Base-by-base conservation (phyloP, 2,329 filamentous ascomycete genomes). In the Fusarium compactum region DNA sequence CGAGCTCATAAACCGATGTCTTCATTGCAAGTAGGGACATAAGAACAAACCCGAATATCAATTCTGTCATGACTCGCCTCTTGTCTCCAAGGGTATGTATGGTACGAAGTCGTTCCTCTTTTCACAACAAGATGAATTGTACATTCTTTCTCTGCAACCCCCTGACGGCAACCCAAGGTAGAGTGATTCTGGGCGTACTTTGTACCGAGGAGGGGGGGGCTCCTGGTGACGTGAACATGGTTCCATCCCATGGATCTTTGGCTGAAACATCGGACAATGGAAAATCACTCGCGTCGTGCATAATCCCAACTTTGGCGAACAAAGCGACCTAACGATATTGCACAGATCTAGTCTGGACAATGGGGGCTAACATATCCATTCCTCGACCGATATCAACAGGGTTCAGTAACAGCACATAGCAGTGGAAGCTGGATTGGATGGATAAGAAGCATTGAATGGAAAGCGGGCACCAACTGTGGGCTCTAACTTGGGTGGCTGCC, bases 291-390 rank as follows among this genome's bases (percentile, higher is more conserved):
- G 55, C 40, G 40, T 56, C 27, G 25, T 48, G 44, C 52, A 69
- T 58, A 54, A 48, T 61, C 38, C 44, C 30, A 51, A 8, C 40
- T 53, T 66, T 69, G 69, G 50, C 61, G 65, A 71, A 32, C 54
- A 63, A 58, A 59, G 56, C 60, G 68, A 63, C 34, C 34, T 38
- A 38, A 14, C 50, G 14, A 43, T 29, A 43, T 38, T 53, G 30
- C 18, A 43, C 12, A 14, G 14, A 22, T 53, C 16, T 25, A 41
- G 34, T 43, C 15, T 20, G 34, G 24, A 16, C 6, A 20, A 38
- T 43, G 25, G 18, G 29, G 22, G 25, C 54, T 30, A 54, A 58
- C 45, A 55, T 65, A 22, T 14, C 22, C 18, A 65, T 20, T n/a
- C 20, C 25, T 48, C 30, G 29, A 14, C 30, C n/a, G 41, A 44